Conservation (phyloP, 2,329 filamentous ascomycete species). For the Claviceps humidiphila region DNA sequence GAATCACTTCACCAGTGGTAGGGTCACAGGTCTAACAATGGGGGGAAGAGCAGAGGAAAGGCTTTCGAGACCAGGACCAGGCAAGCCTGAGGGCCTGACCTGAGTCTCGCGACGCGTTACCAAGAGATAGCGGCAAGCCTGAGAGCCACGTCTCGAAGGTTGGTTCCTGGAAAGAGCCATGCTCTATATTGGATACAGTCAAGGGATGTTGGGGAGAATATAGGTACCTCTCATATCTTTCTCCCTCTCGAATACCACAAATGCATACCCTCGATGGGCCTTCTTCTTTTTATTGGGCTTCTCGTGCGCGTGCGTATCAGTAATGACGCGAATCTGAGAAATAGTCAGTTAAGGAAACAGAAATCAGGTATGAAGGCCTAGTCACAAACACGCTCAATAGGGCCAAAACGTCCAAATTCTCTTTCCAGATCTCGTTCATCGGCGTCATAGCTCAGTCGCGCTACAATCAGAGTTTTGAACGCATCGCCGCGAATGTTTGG, state of each 20-base stretch:
- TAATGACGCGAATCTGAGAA: constrained; percentile 70
- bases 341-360: background rate
- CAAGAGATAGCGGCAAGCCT: constrained; percentile 26
- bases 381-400: constrained; percentile 69
- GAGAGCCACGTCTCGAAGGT: constrained; percentile 26
- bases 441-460: constrained; percentile 77
- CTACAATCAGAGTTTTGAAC: constrained; percentile 89
- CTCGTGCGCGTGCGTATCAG: constrained; percentile 56
- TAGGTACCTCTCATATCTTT: constrained; percentile 96
- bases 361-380: background rate
- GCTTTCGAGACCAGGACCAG: constrained; percentile 24
- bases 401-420: constrained; percentile 86
- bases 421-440: constrained; percentile 82
- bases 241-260: constrained; percentile 92
- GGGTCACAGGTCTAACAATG: background rate
- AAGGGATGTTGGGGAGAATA: constrained; percentile 18
- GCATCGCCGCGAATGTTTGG: constrained; percentile 83
- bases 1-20: constrained; percentile 4
- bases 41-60: constrained; percentile 10
- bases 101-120: constrained; percentile 31
- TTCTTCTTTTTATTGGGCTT: constrained; percentile 69
- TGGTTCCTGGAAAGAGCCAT: constrained; percentile 10
- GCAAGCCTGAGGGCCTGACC: constrained; percentile 43
- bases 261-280: constrained; percentile 80
- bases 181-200: constrained; percentile 3